Percentiles rank a stretch among this genome's conserved stretches.
Evolutionary conservation across 208 protist species (phyloP).

Genomic region (Herpetomonas samuelpessoai): DNA sequence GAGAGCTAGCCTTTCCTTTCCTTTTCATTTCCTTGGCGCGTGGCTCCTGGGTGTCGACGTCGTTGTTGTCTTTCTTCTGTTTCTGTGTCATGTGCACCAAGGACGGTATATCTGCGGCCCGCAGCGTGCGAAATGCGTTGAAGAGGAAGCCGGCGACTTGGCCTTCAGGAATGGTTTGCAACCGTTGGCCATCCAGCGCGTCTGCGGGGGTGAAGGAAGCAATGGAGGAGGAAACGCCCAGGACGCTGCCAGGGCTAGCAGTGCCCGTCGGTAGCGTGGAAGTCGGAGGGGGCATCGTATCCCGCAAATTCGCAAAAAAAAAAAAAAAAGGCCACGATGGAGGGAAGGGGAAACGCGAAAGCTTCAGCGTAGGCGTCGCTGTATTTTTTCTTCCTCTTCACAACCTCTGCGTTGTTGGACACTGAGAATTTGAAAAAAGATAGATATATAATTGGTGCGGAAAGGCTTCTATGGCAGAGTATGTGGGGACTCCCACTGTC

Average conservation of each 20-base stretch:
- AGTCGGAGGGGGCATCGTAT: background rate
- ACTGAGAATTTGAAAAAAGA: too few relatives aligned
- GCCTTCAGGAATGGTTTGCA: background rate
- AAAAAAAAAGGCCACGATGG: background rate
- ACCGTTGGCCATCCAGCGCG: background rate
- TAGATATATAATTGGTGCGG: too few relatives aligned
- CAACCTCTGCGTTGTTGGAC: too few relatives aligned
- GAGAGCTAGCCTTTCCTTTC: too few relatives aligned
- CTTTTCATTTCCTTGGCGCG: too few relatives aligned
- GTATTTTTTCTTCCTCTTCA: too few relatives aligned
- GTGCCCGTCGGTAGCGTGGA: background rate
- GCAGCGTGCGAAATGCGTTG: background rate
- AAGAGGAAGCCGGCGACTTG: background rate
- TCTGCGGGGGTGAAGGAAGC: background rate
- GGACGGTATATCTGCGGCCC: background rate
- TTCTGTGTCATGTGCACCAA: too few relatives aligned
- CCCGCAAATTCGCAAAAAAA: background rate
- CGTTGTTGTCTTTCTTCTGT: background rate
- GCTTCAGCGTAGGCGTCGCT: too few relatives aligned
- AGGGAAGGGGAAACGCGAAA: too few relatives aligned
- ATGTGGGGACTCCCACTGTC: too few relatives aligned
- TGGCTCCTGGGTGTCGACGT: too few relatives aligned
- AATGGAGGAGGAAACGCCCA: background rate
- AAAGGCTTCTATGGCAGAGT: too few relatives aligned
- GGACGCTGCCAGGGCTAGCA: background rate